Base-by-base conservation (phyloP, 305 asterid species). In the Rubia balearica region DNA sequence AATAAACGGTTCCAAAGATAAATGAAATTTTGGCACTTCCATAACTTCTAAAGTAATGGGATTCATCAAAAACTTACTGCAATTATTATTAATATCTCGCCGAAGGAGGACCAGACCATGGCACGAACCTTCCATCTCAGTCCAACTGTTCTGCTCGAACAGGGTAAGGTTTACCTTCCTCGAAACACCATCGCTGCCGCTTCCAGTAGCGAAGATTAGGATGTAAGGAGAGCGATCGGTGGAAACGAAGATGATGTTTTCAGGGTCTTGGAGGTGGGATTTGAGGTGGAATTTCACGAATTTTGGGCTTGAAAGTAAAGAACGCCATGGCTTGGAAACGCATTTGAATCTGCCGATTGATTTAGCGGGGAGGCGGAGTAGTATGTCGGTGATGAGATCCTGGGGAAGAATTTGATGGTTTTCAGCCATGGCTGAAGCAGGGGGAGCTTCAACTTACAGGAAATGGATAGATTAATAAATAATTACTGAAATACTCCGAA, bases 51-150 rank as follows among this genome's bases (percentile, higher is more conserved):
- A 48, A 63, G 86, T 84, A 10, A 61, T 40, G 55, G 88, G 88
- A 65, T 84, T 86, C 51, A 81, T 64, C 69, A 86, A 69, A 45
- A 73, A 33, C 73, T 16, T 65, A n/a, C 13, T 51, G 0, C 63
- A 13, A 1, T 76, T 70, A 5, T 59, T 49, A 51, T 67, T n/a
- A n/a, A n/a, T 33, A 16, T 7, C 63, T 33, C 51, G 51, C 11
- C 5, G 51, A 46, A 60, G 10, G 14, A 83, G 48, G 63, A 79
- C 79, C 79, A 84, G 78, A 7, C 91, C 89, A 69, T 81, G 68
- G 62, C 83, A 83, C 19, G 85, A 86, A n/a, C 89, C 89, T n/a
- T 67, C 81, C 4, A 86, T 46, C 5, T 22, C 40, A 6, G 3
- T 27, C 77, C 70, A 74, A 5, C 8, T 24, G 4, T 27, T 57